These are phyloP conservation scores for Candida krabiensis DNA, from an alignment of 805 yeast genomes.

Conservation along the genomic window DNA sequence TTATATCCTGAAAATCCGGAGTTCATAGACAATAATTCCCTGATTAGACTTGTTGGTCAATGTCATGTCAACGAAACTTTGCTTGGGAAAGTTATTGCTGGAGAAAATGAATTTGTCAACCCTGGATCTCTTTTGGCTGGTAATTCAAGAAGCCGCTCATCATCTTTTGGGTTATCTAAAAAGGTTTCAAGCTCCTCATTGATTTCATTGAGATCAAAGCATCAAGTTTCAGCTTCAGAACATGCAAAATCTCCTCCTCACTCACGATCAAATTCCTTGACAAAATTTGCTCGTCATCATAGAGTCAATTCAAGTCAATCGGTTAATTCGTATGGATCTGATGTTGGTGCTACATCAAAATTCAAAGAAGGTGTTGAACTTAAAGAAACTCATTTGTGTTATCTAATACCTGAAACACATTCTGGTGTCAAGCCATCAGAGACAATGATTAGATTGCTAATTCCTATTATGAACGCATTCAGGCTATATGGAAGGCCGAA, in stretches of 20 bases:
- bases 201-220: slow-evolving; percentile 16
- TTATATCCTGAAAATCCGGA: slow-evolving; percentile 58
- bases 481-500: slow-evolving; percentile 73
- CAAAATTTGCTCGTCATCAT: slow-evolving; percentile 14
- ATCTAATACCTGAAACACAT: slow-evolving; percentile 64
- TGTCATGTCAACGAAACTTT: slow-evolving; percentile 44
- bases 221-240: slow-evolving; percentile 6
- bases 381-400: slow-evolving; percentile 29
- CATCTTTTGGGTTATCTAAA: slow-evolving; percentile 26
- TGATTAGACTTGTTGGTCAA: slow-evolving; percentile 57
- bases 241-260: slow-evolving; percentile 15
- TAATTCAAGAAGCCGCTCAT: slow-evolving; percentile 28
- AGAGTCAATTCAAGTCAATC: slow-evolving; percentile 28
- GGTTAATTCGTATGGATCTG: slow-evolving; percentile 25
- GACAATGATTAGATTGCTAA: slow-evolving; percentile 66
- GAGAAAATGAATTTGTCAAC: slow-evolving; percentile 21
- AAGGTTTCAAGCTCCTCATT: slow-evolving; percentile 31
- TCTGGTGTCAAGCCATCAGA: slow-evolving; percentile 72
- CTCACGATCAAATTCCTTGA: slow-evolving; percentile 18
- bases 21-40: slow-evolving; percentile 56
- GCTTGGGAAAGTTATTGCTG: slow-evolving; percentile 22
- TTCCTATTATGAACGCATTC: slow-evolving; percentile 71
- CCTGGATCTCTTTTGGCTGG: slow-evolving; percentile 7
- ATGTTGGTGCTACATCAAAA: slow-evolving; percentile 11
- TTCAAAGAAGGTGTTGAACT: slow-evolving; percentile 24